Base-by-base conservation (phyloP, 352 stramenopile species). In the Halophytophthora batemanensis region DNA sequence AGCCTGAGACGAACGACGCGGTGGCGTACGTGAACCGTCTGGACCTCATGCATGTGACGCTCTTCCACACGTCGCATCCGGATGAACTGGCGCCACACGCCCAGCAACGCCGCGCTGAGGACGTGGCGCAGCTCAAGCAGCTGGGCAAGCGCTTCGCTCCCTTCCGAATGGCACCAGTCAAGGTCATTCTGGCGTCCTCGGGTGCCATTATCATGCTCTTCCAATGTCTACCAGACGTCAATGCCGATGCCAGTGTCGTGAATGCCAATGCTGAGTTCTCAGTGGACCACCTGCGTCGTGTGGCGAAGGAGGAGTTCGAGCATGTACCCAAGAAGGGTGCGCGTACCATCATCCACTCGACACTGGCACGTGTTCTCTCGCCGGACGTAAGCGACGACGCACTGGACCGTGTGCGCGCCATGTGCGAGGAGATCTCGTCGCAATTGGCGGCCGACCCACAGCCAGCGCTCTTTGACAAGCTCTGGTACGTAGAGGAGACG, bases 11-110 rank as follows among this genome's bases (percentile, higher is more conserved):
- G 2, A 45, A 55, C 18, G 54, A 80, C 43, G 59, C 70, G 15
- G 66, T 69, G 18, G 64, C 54, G n/a, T 87, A 82, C 52, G 71
- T 88, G 31, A 89, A 85, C 50, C 71, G 68, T 10, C 61, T 67
- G 13, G 74, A 82, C 4, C 70, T 83, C 25, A 88, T 91, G 80
- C 80, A 91, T 60, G 59, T 91, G 54, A 91, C 80, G 49, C 59
- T 91, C 8, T 89, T 87, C 56, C 80, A 91, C 63, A 88, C 80
- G 40, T 91, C 80, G 12, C 77, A 87, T 41, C 80, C 80, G 5
- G 64, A 74, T 22, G 77, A 85, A 13, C 47, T 87, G 31, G 56
- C 78, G 2, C 73, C 77, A 0, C 47, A 70, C 25, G 70, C 73
- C 13, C 74, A 55, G 34, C 28, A 53, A 3, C 74, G 69, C 1